phyloP scores from a whole-genome alignment of 106 monocot genomes.

The Iris macrosiphon region DNA sequence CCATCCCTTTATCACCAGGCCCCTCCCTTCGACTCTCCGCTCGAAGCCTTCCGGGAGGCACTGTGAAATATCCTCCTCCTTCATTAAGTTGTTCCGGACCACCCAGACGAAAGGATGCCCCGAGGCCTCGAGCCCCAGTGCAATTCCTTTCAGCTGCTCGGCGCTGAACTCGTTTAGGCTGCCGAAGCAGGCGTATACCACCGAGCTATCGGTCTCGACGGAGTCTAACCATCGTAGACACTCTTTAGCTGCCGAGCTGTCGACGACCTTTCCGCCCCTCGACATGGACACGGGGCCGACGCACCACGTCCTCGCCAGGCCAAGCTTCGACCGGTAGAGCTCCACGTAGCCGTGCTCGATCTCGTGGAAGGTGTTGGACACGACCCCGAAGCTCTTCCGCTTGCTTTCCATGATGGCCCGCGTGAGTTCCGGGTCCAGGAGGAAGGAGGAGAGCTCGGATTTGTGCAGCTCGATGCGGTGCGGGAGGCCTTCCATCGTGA shows the following conservation, averaged over 20 bases:
- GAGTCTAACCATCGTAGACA: neutral
- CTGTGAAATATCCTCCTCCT: too few species aligned
- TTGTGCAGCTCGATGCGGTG: neutral
- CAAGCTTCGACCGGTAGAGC: neutral
- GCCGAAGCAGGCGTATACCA: neutral
- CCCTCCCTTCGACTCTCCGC: neutral
- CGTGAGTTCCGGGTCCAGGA: neutral
- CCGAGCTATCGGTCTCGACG: neutral
- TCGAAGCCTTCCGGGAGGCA: too few species aligned
- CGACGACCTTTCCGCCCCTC: neutral
- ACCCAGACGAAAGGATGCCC: constrained; percentile 2
- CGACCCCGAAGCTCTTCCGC: neutral
- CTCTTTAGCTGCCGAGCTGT: too few species aligned
- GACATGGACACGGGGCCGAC: neutral
- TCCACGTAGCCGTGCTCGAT: constrained; percentile 2
- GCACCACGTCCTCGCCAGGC: neutral
- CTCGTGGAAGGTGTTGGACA: constrained; percentile 7
- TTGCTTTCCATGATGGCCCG: neutral
- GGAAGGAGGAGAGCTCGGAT: neutral
- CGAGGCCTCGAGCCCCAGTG: neutral
- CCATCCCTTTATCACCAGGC: neutral
- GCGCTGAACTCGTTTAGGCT: neutral
- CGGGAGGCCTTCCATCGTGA: neutral
- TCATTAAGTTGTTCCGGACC: too few species aligned
- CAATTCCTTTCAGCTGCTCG: neutral